A percentile compares a stretch with the other conserved stretches of the same genome.
phyloP scores from a whole-genome alignment of 2,329 filamentous ascomycete species.

The Pestalotiopsis sp. region DNA sequence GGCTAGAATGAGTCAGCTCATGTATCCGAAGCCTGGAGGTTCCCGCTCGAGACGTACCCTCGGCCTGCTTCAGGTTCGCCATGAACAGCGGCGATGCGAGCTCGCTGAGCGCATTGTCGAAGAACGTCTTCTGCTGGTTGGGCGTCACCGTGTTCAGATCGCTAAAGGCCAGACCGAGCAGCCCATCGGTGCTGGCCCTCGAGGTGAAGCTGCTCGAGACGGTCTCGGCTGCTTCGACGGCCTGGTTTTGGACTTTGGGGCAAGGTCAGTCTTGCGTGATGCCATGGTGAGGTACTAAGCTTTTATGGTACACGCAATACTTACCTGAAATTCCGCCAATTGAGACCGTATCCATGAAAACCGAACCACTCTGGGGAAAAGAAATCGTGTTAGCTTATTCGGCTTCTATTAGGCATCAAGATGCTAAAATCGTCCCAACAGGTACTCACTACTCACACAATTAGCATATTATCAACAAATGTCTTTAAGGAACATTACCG shows the following conservation, averaged over 20 bases:
- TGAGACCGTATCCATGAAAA: conserved; percentile 43
- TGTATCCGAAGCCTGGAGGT: background rate
- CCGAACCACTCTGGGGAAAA: conserved; percentile 38
- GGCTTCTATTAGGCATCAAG: too few species aligned
- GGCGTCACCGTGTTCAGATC: conserved; percentile 43
- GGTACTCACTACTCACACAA: too few species aligned
- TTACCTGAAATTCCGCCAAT: conserved; percentile 35
- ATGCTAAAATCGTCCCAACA: too few species aligned
- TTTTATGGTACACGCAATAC: background rate
- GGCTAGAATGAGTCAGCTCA: conserved; percentile 20
- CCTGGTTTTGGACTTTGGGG: conserved; percentile 35
- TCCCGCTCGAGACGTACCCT: conserved; percentile 26
- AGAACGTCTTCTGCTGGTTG: conserved; percentile 41
- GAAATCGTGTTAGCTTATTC: too few species aligned
- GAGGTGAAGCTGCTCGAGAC: conserved; percentile 40
- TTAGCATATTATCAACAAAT: too few species aligned
- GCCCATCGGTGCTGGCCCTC: conserved; percentile 38
- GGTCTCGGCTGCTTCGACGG: conserved; percentile 41
- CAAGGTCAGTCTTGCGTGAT: background rate
- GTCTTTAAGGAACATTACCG: conserved; percentile 13
- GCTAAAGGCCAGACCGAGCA: conserved; percentile 45
- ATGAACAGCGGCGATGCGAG: conserved; percentile 54
- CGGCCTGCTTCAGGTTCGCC: conserved; percentile 39
- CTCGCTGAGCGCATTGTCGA: conserved; percentile 34
- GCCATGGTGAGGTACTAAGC: background rate